Base-by-base conservation (phyloP, 164 flowering plant genomes). In the Kingdonia uniflora region DNA sequence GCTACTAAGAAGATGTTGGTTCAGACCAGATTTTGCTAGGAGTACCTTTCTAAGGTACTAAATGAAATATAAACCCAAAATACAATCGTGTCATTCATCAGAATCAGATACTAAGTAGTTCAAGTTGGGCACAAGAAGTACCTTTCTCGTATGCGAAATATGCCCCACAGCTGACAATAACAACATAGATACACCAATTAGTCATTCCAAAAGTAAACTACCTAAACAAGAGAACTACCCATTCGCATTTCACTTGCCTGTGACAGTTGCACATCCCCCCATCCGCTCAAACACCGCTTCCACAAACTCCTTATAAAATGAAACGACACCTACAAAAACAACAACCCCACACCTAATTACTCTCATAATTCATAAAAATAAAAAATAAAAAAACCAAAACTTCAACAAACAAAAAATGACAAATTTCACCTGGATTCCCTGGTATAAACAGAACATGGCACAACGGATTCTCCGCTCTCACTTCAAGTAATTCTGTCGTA, bases 341-440 rank as follows among this genome's bases (percentile, higher is more conserved):
- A 48, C 48, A 14, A 37, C 22, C 20, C 6, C 14, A 47, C 5
- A 25, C 16, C 5, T 21, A 47, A 47, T 7, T 13, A 14, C 5
- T 16, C 48, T 14, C 23, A 52, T 7, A 14, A 19, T 16, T 23
- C 48, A 39, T 38, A n/a, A 20, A 14, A 13, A 58, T 41, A 54
- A 22, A 14, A 25, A 42, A 6, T 14, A 43, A 63, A 24, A 15
- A 33, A 44, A 51, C 13, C 56, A 19, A 51, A 20, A n/a, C 14
- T 41, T 19, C 42, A 49, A 14, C 10, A n/a, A n/a, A n/a, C n/a
- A n/a, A n/a, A n/a, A n/a, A n/a, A n/a, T n/a, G n/a, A n/a, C n/a
- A n/a, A n/a, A 39, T 38, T n/a, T 14, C 24, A 85, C 95, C 98
- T 61, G 96, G 96, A 69, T 91, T 91, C 59, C 95, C 95, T 45